Conservation (phyloP, 1,139 yeast species). For the Yamadazyma diospyri region DNA sequence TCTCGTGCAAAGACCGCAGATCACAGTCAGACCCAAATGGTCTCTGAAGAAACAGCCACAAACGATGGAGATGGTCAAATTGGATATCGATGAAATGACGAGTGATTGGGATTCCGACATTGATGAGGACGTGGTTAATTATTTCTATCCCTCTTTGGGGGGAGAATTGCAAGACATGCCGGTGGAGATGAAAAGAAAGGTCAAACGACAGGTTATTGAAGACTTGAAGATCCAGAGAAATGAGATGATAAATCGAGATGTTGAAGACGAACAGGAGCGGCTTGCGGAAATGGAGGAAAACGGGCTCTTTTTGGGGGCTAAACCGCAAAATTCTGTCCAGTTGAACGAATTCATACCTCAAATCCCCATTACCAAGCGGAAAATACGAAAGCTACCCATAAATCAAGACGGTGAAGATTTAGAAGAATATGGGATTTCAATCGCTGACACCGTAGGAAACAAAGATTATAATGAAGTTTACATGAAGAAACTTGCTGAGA, state of each 20-base stretch:
- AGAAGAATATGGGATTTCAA: constrained; percentile 40
- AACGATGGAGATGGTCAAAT: constrained; percentile 18
- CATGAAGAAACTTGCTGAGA: constrained; percentile 17
- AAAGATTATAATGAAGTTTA: constrained; percentile 30
- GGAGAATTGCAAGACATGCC: constrained; percentile 24
- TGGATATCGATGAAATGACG: constrained; percentile 29
- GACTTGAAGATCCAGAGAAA: constrained; percentile 24
- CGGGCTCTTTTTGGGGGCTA: constrained; percentile 37
- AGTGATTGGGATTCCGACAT: constrained; percentile 44
- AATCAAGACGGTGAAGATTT: constrained; percentile 29
- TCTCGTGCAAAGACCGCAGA: constrained; percentile 15
- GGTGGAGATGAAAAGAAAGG: constrained; percentile 33
- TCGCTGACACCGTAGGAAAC: constrained; percentile 23
- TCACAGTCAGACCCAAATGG: constrained; percentile 31
- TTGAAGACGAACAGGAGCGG: constrained; percentile 14
- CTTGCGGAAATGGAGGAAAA: constrained; percentile 17
- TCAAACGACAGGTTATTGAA: constrained; percentile 35
- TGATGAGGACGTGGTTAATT: constrained; percentile 41
- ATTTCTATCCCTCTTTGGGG: constrained; percentile 41
- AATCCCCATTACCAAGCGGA: constrained; percentile 19
- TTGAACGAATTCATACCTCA: constrained; percentile 27
- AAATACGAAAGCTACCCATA: constrained; percentile 29
- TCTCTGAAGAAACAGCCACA: constrained; percentile 21
- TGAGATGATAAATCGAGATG: constrained; percentile 14
- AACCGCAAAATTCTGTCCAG: constrained; percentile 12